Base-by-base conservation (phyloP, 2,329 filamentous ascomycete genomes). In the Sporothrix curviconia region DNA sequence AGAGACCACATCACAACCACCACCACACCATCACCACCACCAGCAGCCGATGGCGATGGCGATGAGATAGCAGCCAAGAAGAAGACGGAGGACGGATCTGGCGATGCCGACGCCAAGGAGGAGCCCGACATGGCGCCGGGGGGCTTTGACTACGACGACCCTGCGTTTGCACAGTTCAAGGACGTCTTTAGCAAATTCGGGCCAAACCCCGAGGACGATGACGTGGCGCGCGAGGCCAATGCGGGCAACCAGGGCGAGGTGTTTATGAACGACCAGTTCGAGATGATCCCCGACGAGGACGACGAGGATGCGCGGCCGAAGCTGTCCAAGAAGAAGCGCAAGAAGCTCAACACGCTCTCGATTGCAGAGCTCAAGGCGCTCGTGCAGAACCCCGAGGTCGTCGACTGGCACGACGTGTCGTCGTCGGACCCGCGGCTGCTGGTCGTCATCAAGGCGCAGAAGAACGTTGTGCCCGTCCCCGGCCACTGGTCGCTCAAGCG, bases 391-490 rank as follows among this genome's bases (percentile, higher is more conserved):
- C 94, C 94, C 2, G 94, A 99, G 71, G 84, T 96, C 9, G 92
- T 99, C 6, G 94, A 99, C 67, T 97, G 94, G 94, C 94, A 95
- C 56, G 94, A 99, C 69, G 89, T 90, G 12, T 95, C 90, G 15
- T 92, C 94, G 0, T 84, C 89, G 25, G 92, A 99, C 69, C 94
- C 94, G 14, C 83, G 87, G 57, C 77, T 97, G 43, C 81, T 99
- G 11, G 90, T 97, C 25, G 89, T 95, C 67, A 92, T 99, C 76
- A 99, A 97, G 72, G 87, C 90, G 3, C 89, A 95, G 69, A 85
- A 92, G 64, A 99, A 99, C 69, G 89, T 96, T 25, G 92, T 99
- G 1, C 94, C 94, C 1, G 94, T 99, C 1, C 94, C 94, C 1
- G 79, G 81, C 4, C 94, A 99, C 70, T 99, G 94, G 94, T 91